phyloP scores from a whole-genome alignment of 140 eudicot genomes.

The Flaveria floridana region DNA sequence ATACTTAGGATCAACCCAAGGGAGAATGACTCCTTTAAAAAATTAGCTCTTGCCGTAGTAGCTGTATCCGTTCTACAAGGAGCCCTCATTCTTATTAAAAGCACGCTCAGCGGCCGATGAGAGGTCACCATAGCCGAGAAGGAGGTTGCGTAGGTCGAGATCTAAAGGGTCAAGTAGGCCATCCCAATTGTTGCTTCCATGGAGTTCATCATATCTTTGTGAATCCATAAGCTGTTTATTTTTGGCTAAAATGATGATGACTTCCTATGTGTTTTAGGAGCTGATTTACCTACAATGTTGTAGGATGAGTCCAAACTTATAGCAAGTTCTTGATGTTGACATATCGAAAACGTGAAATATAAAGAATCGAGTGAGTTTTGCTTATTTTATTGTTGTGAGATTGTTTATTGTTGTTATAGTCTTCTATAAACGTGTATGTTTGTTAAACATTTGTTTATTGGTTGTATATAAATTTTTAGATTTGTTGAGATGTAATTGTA shows the following conservation, averaged over 20 bases:
- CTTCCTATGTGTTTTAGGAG: too few species aligned
- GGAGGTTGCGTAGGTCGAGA: constrained; percentile 25
- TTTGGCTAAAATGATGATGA: neutral
- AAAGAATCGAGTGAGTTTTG: too few species aligned
- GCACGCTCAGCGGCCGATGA: constrained; percentile 18
- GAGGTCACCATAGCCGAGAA: constrained; percentile 36
- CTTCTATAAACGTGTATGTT: too few species aligned
- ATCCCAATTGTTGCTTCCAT: constrained; percentile 38
- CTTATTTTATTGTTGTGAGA: too few species aligned
- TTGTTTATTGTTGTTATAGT: too few species aligned
- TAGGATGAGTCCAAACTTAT: constrained; percentile 10
- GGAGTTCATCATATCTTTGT: constrained; percentile 28
- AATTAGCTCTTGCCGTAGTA: constrained; percentile 28
- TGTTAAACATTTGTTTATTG: too few species aligned
- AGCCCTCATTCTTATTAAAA: constrained; percentile 21
- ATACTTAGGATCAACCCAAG: constrained; percentile 29
- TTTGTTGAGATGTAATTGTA: too few species aligned
- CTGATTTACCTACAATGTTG: too few species aligned
- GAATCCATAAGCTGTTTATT: constrained; percentile 10
- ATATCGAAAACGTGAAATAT: too few species aligned
- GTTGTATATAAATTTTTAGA: too few species aligned
- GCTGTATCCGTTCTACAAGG: constrained; percentile 30
- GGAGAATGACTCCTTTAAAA: constrained; percentile 31
- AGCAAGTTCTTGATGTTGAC: constrained; percentile 16
- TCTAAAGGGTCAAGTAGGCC: constrained; percentile 36